Evolutionary conservation across 352 stramenopile genomes (phyloP).

Genomic region (Globisporangium iwayamae): DNA sequence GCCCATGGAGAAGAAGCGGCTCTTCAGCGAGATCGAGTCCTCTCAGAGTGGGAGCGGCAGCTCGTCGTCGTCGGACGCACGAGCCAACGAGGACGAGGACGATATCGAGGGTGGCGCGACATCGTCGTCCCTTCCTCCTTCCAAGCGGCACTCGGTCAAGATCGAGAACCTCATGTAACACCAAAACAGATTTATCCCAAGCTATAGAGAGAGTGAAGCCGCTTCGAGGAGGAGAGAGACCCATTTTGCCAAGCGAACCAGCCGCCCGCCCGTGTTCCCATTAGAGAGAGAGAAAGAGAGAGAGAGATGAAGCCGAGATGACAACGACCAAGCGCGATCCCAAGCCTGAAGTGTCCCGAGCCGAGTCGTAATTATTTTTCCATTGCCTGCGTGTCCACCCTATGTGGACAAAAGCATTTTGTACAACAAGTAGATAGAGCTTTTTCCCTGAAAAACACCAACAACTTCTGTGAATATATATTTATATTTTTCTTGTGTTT

Average conservation of each 20-base stretch:
- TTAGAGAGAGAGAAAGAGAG: background rate
- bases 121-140: slow-evolving; percentile 16
- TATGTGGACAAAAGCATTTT: slow-evolving; percentile 9
- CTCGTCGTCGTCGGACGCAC: slow-evolving; percentile 11
- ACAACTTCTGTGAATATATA: slow-evolving; percentile 12
- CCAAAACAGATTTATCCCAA: background rate
- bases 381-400: background rate
- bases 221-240: background rate
- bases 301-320: background rate
- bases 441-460: background rate
- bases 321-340: background rate
- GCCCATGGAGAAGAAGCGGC: slow-evolving; percentile 47
- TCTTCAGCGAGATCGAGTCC: slow-evolving; percentile 36
- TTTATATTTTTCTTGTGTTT: slow-evolving; percentile 8
- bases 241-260: slow-evolving; percentile 1
- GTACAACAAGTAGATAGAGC: slow-evolving; percentile 18
- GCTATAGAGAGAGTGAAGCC: slow-evolving; percentile 11
- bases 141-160: slow-evolving; percentile 46
- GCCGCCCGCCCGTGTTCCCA: background rate
- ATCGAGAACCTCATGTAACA: slow-evolving; percentile 36
- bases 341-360: background rate
- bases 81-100: background rate
- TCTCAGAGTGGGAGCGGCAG: slow-evolving; percentile 9
- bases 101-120: slow-evolving; percentile 4
- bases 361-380: slow-evolving; percentile 19